A percentile compares a stretch with the other conserved stretches of the same genome.
Evolutionary conservation across 2,329 filamentous ascomycete genomes (phyloP).

Genomic region (Pestalotiopsis sp.): DNA sequence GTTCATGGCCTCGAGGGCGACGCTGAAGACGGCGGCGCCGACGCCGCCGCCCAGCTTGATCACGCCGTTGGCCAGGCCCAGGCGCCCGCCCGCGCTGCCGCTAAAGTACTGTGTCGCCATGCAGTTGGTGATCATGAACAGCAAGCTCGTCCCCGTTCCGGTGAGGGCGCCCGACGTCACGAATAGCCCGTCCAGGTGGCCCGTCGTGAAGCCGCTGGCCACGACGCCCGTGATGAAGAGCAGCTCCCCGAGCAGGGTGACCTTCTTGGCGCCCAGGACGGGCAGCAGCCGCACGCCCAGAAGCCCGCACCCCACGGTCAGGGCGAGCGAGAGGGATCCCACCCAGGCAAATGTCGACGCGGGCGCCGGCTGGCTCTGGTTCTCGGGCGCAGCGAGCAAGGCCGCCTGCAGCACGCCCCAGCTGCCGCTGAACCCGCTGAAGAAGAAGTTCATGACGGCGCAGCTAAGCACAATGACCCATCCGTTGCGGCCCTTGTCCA

Average conservation of each 20-base stretch:
- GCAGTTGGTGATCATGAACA: not conserved
- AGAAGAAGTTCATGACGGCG: constrained; percentile 19
- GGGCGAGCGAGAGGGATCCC: constrained; percentile 19
- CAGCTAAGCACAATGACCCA: constrained; percentile 1
- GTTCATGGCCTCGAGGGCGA: not conserved
- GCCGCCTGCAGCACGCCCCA: constrained; percentile 25
- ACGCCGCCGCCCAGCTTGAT: not conserved
- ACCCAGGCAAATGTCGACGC: constrained; percentile 9
- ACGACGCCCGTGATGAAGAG: not conserved
- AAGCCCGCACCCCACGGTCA: constrained; percentile 17
- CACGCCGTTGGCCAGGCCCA: not conserved
- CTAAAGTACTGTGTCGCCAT: not conserved
- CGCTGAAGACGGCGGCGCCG: not conserved
- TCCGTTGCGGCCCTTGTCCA: not conserved
- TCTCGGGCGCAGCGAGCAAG: constrained; percentile 4
- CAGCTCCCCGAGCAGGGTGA: not conserved
- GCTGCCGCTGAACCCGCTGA: constrained; percentile 31
- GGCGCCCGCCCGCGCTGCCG: not conserved
- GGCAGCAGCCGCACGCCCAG: not conserved
- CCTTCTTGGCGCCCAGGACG: not conserved
- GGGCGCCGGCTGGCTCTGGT: not conserved
- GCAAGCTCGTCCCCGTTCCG: not conserved
- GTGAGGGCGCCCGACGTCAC: not conserved
- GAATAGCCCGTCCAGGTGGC: not conserved
- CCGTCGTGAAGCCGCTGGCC: not conserved